phyloP scores from a whole-genome alignment of 2,329 filamentous ascomycete genomes.

The Fusarium vanettenii region DNA sequence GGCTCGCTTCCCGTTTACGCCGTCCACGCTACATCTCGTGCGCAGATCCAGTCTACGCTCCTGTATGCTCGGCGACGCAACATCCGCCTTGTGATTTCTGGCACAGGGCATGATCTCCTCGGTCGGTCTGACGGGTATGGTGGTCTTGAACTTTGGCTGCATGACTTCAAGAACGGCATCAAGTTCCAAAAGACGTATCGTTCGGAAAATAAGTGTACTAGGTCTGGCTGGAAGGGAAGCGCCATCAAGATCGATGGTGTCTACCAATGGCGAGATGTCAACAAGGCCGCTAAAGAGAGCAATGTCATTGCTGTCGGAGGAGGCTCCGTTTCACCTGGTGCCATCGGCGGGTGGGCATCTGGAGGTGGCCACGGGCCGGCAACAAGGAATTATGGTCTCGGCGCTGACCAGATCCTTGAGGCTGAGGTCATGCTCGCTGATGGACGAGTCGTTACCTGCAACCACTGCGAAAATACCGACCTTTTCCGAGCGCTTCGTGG shows the following conservation, averaged over 20 bases:
- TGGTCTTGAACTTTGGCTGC: constrained; percentile 26
- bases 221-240: constrained; percentile 14
- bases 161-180: constrained; percentile 26
- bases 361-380: constrained; percentile 30
- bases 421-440: constrained; percentile 26
- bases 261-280: constrained; percentile 31
- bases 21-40: constrained; percentile 13
- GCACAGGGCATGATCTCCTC: constrained; percentile 27
- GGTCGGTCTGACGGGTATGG: constrained; percentile 28
- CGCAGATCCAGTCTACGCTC: constrained; percentile 15
- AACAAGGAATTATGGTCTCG: constrained; percentile 29
- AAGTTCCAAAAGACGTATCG: constrained; percentile 1
- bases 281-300: constrained; percentile 23
- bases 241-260: constrained; percentile 24
- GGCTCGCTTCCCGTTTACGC: constrained; percentile 24
- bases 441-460: constrained; percentile 13
- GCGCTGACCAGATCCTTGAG: constrained; percentile 26
- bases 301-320: constrained; percentile 28
- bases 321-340: constrained; percentile 25
- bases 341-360: constrained; percentile 27
- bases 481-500: constrained; percentile 29
- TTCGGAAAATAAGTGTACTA: neutral
- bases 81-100: constrained; percentile 17
- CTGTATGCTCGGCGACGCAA: constrained; percentile 6
- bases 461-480: constrained; percentile 24